phyloP scores from a whole-genome alignment of 805 yeast genomes.

The Torulaspora gathmanii region DNA sequence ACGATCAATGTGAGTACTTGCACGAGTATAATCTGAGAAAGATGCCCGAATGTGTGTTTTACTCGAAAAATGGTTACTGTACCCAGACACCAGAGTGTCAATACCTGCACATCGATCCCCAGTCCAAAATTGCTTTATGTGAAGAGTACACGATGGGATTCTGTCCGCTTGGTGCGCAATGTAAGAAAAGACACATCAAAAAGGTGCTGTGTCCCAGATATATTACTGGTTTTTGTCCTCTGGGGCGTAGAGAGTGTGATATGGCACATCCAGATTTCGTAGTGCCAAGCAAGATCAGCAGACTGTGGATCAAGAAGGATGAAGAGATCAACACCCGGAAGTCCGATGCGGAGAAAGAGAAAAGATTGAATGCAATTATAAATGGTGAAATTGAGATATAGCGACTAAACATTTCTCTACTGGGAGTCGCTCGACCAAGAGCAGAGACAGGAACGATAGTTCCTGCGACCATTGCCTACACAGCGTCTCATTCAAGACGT shows the following conservation, averaged over 20 bases:
- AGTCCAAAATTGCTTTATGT: slow-evolving; percentile 83
- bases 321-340: slow-evolving; percentile 35
- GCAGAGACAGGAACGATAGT: slow-evolving; percentile 9
- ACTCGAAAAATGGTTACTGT: slow-evolving; percentile 73
- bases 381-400: slow-evolving; percentile 28
- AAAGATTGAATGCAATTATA: slow-evolving; percentile 35
- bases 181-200: slow-evolving; percentile 75
- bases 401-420: slow-evolving; percentile 3
- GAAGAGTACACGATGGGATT: slow-evolving; percentile 79
- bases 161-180: slow-evolving; percentile 86
- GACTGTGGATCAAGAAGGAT: slow-evolving; percentile 30
- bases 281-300: slow-evolving; percentile 39
- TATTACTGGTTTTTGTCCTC: slow-evolving; percentile 89
- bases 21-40: slow-evolving; percentile 91
- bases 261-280: slow-evolving; percentile 77
- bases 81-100: slow-evolving; percentile 93
- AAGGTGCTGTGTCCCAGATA: slow-evolving; percentile 72
- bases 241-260: slow-evolving; percentile 71
- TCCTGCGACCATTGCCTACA: slow-evolving; percentile 10
- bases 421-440: slow-evolving; percentile 11
- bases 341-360: slow-evolving; percentile 34
- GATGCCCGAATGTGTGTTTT: slow-evolving; percentile 96
- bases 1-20: slow-evolving; percentile 90
- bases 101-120: slow-evolving; percentile 87
- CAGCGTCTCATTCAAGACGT: slow-evolving; percentile 5